Conservation (phyloP, 345 rosid genomes). For the Moricandia arvensis region DNA sequence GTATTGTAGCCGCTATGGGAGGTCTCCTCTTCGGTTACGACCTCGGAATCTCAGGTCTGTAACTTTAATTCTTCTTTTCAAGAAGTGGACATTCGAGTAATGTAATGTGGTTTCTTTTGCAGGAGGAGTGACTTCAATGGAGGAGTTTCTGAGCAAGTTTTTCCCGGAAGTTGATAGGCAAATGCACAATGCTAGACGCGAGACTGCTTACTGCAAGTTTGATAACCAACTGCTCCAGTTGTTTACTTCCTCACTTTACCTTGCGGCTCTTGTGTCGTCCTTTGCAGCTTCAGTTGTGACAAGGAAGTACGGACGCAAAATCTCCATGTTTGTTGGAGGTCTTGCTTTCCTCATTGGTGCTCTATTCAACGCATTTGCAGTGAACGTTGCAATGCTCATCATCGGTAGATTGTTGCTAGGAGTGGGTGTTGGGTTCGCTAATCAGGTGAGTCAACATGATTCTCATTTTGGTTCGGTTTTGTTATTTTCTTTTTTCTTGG, state of each 20-base stretch:
- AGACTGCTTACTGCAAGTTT: conserved; percentile 52
- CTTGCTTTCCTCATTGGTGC: conserved; percentile 49
- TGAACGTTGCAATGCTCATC: conserved; percentile 46
- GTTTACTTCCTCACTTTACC: conserved; percentile 58
- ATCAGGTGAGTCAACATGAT: conserved; percentile 41
- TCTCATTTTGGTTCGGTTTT: too few species aligned
- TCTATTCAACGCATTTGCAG: conserved; percentile 43
- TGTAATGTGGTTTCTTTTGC: neutral
- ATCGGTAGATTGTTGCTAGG: conserved; percentile 60
- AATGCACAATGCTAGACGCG: conserved; percentile 13
- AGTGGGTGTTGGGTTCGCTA: conserved; percentile 60
- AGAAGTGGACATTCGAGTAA: neutral
- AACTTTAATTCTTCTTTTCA: neutral
- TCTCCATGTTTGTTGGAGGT: conserved; percentile 54
- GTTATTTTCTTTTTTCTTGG: too few species aligned
- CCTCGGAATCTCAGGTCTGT: conserved; percentile 50
- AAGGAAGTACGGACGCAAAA: conserved; percentile 49
- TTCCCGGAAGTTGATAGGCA: conserved; percentile 46
- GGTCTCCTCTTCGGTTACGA: conserved; percentile 64
- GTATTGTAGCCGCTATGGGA: conserved; percentile 56
- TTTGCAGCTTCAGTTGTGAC: conserved; percentile 49
- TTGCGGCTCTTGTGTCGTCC: conserved; percentile 51
- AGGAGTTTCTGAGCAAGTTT: conserved; percentile 46
- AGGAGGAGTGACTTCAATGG: conserved; percentile 64
- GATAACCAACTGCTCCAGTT: conserved; percentile 45